Evolutionary conservation across 176 grass and related monocot species (phyloP), one percentile per base, ranked within the genome.

Genomic region (Ensete ventricosum): DNA sequence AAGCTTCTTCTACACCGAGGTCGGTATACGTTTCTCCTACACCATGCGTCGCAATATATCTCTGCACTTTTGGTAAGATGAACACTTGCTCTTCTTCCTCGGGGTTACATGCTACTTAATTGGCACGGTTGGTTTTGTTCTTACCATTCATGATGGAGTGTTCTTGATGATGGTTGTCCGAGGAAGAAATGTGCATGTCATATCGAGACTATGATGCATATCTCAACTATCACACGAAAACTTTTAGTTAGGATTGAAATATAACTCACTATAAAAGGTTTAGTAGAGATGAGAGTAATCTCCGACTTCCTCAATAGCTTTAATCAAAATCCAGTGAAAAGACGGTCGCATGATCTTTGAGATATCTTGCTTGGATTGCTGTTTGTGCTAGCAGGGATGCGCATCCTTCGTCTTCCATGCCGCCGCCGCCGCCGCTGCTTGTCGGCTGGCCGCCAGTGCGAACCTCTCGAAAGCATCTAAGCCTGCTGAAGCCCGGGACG

Each of bases 371-470:
- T 43, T 43, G 34, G 34, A 6, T 43, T 43, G 34, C 34, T 43
- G 34, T 6, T 43, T 43, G 34, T 43, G 34, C 34, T 43, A 5
- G 34, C 34, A 43, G 34, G 5, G 34, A 43, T 43, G 34, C 34
- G 34, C 34, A 43, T 43, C 34, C 34, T 43, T 43, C 34, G 34
- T 43, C 34, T 43, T 43, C 34, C 34, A 43, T 4, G 3, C 29
- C 29, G 29, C 29, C 34, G 3, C 29, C 29, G 29, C 29, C 34
- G 34, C 34, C 34, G 4, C 34, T 43, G 34, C 34, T 81, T 0
- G 64, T 91, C 0, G 94, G 94, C 22, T 93, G 94, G 94, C 94
- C 94, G 2, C 94, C 94, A 0, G 73, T 97, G 55, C 77, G 83
- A 64, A 66, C 83, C 27, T 78, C 79, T 55, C 50, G 94, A 24